Evolutionary conservation across 2,329 filamentous ascomycete genomes (phyloP).

Genomic region (Clarireedia homoeocarpa): DNA sequence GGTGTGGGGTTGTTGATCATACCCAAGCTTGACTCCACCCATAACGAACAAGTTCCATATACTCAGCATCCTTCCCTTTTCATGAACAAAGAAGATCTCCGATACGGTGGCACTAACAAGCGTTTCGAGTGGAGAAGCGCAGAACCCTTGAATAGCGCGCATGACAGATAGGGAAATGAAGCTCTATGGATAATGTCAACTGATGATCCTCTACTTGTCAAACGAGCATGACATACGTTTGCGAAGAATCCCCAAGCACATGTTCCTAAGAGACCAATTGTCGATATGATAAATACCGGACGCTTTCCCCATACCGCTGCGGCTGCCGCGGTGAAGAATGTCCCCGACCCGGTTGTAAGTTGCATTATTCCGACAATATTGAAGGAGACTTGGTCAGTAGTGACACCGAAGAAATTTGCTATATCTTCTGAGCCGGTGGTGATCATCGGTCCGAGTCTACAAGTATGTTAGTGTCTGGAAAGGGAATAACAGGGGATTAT

Average conservation of each 20-base stretch:
- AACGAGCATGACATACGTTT: conserved; percentile 13
- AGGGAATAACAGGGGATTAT: conserved; percentile 12
- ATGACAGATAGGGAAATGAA: conserved; percentile 32
- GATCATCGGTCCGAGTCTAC: conserved; percentile 34
- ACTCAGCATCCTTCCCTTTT: conserved; percentile 32
- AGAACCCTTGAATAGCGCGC: conserved; percentile 27
- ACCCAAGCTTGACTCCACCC: conserved; percentile 26
- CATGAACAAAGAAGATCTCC: conserved; percentile 39
- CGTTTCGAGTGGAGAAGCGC: conserved; percentile 27
- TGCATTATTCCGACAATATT: conserved; percentile 30
- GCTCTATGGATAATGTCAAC: conserved; percentile 19
- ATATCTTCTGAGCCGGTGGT: conserved; percentile 32
- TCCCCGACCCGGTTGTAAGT: conserved; percentile 34
- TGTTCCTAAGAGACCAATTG: conserved; percentile 29
- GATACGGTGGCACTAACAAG: conserved; percentile 33
- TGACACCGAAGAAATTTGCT: conserved; percentile 31
- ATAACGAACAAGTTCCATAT: conserved; percentile 24
- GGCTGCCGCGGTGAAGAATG: conserved; percentile 35
- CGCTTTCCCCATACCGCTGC: conserved; percentile 30
- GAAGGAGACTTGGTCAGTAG: conserved; percentile 31
- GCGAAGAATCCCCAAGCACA: conserved; percentile 35
- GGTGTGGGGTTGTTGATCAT: conserved; percentile 2
- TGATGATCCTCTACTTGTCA: not conserved
- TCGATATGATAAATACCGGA: conserved; percentile 27
- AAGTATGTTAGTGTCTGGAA: not conserved